phyloP scores from a whole-genome alignment of 1,284 basidiomycete species.

The Marasmius tenuissimus region DNA sequence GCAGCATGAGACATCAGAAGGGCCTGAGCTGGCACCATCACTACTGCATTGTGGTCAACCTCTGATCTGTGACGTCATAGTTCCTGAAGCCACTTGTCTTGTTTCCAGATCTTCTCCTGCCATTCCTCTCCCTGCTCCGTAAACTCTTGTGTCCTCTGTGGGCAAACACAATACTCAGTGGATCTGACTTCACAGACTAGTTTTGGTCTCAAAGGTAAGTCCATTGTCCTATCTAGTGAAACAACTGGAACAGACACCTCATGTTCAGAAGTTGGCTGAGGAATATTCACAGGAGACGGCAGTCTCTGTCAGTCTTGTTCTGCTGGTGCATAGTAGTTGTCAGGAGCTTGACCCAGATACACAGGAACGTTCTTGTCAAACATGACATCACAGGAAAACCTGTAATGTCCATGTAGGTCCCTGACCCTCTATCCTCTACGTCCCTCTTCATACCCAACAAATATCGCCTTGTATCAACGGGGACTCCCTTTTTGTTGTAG shows the following conservation, averaged over 20 bases:
- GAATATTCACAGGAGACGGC: not conserved
- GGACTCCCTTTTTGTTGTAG: slow-evolving; percentile 18
- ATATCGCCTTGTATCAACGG: slow-evolving; percentile 5
- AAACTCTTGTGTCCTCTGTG: not conserved
- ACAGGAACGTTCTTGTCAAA: slow-evolving; percentile 6
- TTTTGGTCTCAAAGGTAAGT: not conserved
- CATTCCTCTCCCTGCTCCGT: not conserved
- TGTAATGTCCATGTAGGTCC: not conserved
- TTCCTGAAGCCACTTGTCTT: not conserved
- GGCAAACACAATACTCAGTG: not conserved
- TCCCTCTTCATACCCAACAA: slow-evolving; percentile 10
- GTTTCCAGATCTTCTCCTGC: not conserved
- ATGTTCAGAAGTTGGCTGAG: not conserved
- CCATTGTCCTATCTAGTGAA: too few species aligned
- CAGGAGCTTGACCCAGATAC: not conserved
- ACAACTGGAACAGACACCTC: too few species aligned
- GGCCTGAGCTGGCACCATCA: too few species aligned
- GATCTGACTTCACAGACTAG: not conserved
- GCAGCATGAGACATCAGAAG: not conserved
- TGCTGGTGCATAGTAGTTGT: not conserved
- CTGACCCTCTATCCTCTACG: slow-evolving; percentile 5
- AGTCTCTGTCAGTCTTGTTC: too few species aligned
- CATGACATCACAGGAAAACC: slow-evolving; percentile 1
- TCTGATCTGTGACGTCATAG: not conserved
- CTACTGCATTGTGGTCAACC: not conserved